Evolutionary conservation across 805 yeast species (phyloP).

Genomic region (Cyberlindnera suaveolens): DNA sequence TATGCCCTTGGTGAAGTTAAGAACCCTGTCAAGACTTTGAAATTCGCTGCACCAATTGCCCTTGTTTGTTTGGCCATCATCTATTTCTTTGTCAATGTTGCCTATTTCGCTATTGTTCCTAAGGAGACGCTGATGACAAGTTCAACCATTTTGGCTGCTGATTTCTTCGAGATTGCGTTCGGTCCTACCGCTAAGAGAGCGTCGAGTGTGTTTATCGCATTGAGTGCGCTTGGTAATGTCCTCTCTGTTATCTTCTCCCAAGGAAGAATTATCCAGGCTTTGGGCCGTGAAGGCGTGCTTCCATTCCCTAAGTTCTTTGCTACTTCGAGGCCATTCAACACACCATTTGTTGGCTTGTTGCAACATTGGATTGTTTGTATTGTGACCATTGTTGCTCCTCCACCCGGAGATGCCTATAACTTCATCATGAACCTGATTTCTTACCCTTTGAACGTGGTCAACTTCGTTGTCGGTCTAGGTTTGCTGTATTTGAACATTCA

Average conservation of each 20-base stretch:
- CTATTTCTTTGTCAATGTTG: slow-evolving; percentile 71
- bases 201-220: slow-evolving; percentile 72
- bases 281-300: slow-evolving; percentile 76
- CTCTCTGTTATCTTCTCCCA: slow-evolving; percentile 76
- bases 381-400: slow-evolving; percentile 70
- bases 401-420: slow-evolving; percentile 85
- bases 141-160: slow-evolving; percentile 69
- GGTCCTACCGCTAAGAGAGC: slow-evolving; percentile 66
- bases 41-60: slow-evolving; percentile 70
- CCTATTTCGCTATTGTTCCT: slow-evolving; percentile 80
- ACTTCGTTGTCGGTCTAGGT: slow-evolving; percentile 58
- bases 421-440: slow-evolving; percentile 74
- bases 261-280: slow-evolving; percentile 72
- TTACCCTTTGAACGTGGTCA: slow-evolving; percentile 75
- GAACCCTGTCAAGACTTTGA: slow-evolving; percentile 65
- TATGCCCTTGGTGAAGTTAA: slow-evolving; percentile 77
- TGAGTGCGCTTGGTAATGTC: slow-evolving; percentile 78
- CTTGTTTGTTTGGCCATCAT: slow-evolving; percentile 53
- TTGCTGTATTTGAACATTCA: slow-evolving; percentile 52
- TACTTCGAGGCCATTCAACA: slow-evolving; percentile 60
- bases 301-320: slow-evolving; percentile 74
- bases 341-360: slow-evolving; percentile 68
- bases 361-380: slow-evolving; percentile 76
- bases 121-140: slow-evolving; percentile 51
- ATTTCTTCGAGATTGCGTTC: slow-evolving; percentile 67